A percentile compares a stretch with the other conserved stretches of the same genome.
Evolutionary conservation across 208 protist species (phyloP).

Genomic region (Trypanosoma avium): DNA sequence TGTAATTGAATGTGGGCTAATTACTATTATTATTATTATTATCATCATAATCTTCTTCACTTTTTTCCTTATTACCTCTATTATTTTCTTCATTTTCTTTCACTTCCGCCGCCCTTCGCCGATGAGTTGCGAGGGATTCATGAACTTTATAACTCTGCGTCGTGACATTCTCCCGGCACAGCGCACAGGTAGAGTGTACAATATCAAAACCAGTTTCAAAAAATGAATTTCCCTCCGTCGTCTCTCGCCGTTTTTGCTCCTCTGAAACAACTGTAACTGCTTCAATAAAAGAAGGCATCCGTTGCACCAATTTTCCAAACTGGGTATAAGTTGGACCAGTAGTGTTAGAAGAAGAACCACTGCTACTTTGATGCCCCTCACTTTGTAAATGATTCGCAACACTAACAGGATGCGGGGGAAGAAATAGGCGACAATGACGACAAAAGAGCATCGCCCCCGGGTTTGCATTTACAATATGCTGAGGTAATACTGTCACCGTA

Average conservation of each 20-base stretch:
- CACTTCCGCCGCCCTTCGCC: background rate
- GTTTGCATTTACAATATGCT: slow-evolving; percentile 17
- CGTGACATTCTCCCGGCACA: slow-evolving; percentile 24
- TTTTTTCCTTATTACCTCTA: background rate
- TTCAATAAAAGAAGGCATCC: slow-evolving; percentile 23
- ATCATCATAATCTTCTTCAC: too few relatives aligned
- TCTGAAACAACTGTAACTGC: slow-evolving; percentile 21
- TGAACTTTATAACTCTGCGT: slow-evolving; percentile 27
- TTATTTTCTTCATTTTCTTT: background rate
- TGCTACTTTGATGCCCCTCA: slow-evolving; percentile 14
- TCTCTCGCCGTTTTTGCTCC: slow-evolving; percentile 1
- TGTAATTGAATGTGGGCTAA: too few relatives aligned
- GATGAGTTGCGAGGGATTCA: slow-evolving; percentile 20
- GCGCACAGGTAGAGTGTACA: slow-evolving; percentile 24
- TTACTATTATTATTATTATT: too few relatives aligned
- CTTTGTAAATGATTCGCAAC: slow-evolving; percentile 25
- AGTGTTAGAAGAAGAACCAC: background rate
- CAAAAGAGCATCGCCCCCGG: slow-evolving; percentile 26
- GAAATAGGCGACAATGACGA: slow-evolving; percentile 22
- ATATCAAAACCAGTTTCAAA: slow-evolving; percentile 31
- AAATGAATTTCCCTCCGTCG: slow-evolving; percentile 13
- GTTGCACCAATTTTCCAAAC: slow-evolving; percentile 27
- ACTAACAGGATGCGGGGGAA: slow-evolving; percentile 26
- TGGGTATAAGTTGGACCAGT: slow-evolving; percentile 15
- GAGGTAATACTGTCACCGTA: slow-evolving; percentile 6